Conservation (phyloP, 805 yeast genomes). For the Zygosaccharomyces rouxii region DNA sequence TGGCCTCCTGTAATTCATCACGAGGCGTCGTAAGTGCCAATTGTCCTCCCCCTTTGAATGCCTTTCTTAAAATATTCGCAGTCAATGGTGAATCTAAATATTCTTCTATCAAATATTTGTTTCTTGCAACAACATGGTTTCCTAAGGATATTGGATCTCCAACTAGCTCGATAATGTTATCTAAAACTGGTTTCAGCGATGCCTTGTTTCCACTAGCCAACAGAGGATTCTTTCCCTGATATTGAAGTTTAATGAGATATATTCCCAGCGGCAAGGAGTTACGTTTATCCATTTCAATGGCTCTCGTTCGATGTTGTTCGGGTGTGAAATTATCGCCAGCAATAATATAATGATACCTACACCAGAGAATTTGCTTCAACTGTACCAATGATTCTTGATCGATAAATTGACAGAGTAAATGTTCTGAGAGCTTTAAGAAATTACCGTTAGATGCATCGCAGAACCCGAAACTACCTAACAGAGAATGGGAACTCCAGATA, state of each 20-base stretch:
- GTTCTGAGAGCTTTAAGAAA: conserved; percentile 58
- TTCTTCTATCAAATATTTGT: conserved; percentile 42
- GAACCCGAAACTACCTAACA: conserved; percentile 62
- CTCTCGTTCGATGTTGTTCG: conserved; percentile 55
- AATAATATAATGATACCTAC: conserved; percentile 68
- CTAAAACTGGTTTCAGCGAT: conserved; percentile 70
- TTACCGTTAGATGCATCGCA: conserved; percentile 64
- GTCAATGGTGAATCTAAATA: conserved; percentile 47
- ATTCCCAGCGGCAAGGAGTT: conserved; percentile 32
- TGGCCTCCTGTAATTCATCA: conserved; percentile 45
- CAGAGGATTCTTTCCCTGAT: conserved; percentile 52
- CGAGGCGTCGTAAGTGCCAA: conserved; percentile 32
- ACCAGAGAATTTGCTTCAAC: conserved; percentile 69
- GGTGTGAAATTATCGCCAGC: conserved; percentile 58
- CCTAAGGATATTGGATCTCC: conserved; percentile 56
- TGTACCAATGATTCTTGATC: conserved; percentile 55
- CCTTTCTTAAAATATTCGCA: conserved; percentile 42
- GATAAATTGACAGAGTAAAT: conserved; percentile 43
- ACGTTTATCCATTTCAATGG: conserved; percentile 36
- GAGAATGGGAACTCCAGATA: conserved; percentile 61
- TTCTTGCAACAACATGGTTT: conserved; percentile 42
- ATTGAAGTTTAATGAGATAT: conserved; percentile 37
- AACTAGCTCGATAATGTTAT: conserved; percentile 61
- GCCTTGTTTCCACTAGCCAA: conserved; percentile 52
- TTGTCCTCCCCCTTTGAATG: conserved; percentile 47